Evolutionary conservation across 495 filamentous ascomycete genomes (phyloP).

Genomic region (Tuber umbilicatum): DNA sequence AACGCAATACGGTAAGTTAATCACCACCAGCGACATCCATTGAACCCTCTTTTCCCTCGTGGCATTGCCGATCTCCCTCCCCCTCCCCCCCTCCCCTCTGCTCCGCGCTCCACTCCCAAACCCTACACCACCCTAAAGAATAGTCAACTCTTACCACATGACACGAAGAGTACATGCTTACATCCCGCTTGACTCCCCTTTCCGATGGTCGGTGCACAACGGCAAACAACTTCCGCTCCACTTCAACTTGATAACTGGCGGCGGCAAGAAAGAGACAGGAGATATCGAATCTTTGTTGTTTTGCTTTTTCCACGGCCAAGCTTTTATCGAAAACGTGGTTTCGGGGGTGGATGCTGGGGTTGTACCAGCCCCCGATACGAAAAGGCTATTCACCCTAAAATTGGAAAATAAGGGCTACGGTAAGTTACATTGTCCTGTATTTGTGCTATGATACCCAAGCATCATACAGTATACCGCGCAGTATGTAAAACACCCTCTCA

Average conservation of each 20-base stretch:
- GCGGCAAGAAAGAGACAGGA: neutral
- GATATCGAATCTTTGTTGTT: neutral
- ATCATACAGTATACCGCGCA: neutral
- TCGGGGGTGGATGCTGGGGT: neutral
- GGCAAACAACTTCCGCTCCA: neutral
- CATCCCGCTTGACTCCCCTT: neutral
- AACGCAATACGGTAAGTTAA: neutral
- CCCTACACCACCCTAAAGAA: neutral
- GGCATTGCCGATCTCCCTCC: constrained; percentile 2
- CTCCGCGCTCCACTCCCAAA: neutral
- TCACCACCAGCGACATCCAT: neutral
- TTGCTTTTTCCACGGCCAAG: neutral
- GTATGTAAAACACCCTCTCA: neutral
- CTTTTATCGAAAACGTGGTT: neutral
- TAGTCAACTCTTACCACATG: neutral
- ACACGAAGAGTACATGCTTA: neutral
- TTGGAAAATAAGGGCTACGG: neutral
- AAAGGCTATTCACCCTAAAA: neutral
- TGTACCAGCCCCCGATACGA: neutral
- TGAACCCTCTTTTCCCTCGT: neutral
- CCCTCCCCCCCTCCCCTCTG: neutral
- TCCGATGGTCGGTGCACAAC: constrained; percentile 1
- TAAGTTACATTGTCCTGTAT: neutral
- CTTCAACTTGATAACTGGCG: neutral
- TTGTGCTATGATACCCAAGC: neutral